Evolutionary conservation across 306 rosid species (phyloP).

Genomic region (Rosa persica): DNA sequence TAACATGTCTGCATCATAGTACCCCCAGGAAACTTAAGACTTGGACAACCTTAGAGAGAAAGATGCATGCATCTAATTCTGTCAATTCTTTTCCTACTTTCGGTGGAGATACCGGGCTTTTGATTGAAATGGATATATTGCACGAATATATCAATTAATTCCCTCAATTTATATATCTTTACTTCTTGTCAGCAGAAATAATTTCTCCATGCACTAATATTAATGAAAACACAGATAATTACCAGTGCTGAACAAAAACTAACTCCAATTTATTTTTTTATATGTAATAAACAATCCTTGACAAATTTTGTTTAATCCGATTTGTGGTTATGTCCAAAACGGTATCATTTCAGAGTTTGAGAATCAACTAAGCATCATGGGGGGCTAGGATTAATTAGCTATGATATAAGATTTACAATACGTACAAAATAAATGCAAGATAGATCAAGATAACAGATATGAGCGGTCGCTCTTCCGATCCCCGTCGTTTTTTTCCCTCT

Average conservation of each 20-base stretch:
- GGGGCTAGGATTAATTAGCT: too few species aligned
- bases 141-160: neutral
- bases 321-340: too few species aligned
- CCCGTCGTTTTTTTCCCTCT: too few species aligned
- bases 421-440: too few species aligned
- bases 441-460: too few species aligned
- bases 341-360: too few species aligned
- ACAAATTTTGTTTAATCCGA: too few species aligned
- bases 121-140: neutral
- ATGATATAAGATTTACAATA: too few species aligned
- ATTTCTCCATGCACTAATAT: neutral
- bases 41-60: constrained; percentile 28
- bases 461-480: too few species aligned
- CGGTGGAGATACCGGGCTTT: neutral
- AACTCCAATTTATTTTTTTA: neutral
- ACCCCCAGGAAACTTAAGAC: neutral
- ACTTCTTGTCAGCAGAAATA: neutral
- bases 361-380: too few species aligned
- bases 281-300: too few species aligned
- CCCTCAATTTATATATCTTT: neutral
- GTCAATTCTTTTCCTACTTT: constrained; percentile 7
- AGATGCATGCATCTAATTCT: constrained; percentile 31
- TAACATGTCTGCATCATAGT: constrained; percentile 37
- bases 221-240: neutral
- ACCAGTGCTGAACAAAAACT: neutral